Evolutionary conservation across 2,329 filamentous ascomycete genomes (phyloP), one percentile per base, ranked within the genome.

Genomic region (Aureobasidium sp.): DNA sequence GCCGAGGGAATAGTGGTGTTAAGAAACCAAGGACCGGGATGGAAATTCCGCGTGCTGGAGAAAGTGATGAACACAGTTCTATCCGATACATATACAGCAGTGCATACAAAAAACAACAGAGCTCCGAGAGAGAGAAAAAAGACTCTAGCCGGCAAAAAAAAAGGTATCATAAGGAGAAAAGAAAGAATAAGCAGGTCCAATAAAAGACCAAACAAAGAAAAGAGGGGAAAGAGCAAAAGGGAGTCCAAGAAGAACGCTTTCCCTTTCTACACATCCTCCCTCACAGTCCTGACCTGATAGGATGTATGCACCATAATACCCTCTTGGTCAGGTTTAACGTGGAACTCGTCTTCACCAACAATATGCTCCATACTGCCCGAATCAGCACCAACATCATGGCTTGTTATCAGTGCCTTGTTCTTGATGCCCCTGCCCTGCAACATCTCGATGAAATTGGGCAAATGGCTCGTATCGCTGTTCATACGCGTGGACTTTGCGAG

Each of bases 251-350:
- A 25, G 17, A 29, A 29, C n/a, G n/a, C n/a, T n/a, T n/a, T n/a
- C n/a, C n/a, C n/a, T 10, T n/a, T 57, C 21, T 31, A 57, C 9
- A 57, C 54, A 47, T 33, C 21, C 31, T 58, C 55, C 17, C 43
- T 58, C 23, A 58, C 55, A 0, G 55, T 58, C 31, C 55, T 27
- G 3, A 58, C 55, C 23, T 58, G 55, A 31, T 58, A 58, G 8
- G 55, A 58, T n/a, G 55, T 58, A 40, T 58, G 55, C 23, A 58
- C 55, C 55, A 58, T 58, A 23, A 58, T 58, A 4, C 55, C 55
- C 17, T 58, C 55, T 43, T 55, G 38, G 2, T 43, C 29, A 37
- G 53, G 38, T 17, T 21, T 33, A n/a, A 11, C 8, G 2, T 13
- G 15, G 9, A n/a, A 49, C 40, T 46, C 53, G 1, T 45, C 38